These are phyloP conservation scores for Acanthamoeba royreba DNA, from an alignment of 208 protist genomes.

Conservation along the genomic window DNA sequence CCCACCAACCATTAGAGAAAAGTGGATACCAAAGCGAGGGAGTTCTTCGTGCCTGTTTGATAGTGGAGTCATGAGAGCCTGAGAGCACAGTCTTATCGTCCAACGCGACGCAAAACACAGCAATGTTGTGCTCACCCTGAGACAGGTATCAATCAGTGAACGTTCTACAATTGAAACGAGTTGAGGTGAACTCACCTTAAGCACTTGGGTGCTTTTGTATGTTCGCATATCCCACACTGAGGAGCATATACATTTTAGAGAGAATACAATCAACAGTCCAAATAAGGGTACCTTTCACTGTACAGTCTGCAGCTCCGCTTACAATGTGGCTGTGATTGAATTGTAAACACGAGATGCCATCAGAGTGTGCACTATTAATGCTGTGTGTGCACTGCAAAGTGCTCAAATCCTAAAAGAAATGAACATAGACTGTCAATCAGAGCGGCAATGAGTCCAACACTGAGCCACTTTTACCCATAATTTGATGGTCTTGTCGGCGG, in stretches of 20 bases:
- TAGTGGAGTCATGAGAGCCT: background rate
- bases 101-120: background rate
- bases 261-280: background rate
- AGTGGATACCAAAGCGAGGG: background rate
- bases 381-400: background rate
- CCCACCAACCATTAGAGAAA: background rate
- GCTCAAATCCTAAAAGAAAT: background rate
- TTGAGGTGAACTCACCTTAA: background rate
- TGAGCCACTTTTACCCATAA: background rate
- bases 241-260: background rate
- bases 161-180: background rate
- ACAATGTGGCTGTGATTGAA: conserved; percentile 15
- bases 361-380: background rate
- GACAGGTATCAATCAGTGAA: background rate
- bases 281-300: background rate
- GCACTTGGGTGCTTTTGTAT: background rate
- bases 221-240: background rate
- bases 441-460: background rate
- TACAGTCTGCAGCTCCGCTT: background rate
- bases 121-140: background rate
- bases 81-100: conserved; percentile 23
- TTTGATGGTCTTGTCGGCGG: background rate
- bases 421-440: background rate
- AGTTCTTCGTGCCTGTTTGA: background rate
- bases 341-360: background rate